Evolutionary conservation across 2,329 filamentous ascomycete species (phyloP).

Genomic region (Karstenula rhodostoma): DNA sequence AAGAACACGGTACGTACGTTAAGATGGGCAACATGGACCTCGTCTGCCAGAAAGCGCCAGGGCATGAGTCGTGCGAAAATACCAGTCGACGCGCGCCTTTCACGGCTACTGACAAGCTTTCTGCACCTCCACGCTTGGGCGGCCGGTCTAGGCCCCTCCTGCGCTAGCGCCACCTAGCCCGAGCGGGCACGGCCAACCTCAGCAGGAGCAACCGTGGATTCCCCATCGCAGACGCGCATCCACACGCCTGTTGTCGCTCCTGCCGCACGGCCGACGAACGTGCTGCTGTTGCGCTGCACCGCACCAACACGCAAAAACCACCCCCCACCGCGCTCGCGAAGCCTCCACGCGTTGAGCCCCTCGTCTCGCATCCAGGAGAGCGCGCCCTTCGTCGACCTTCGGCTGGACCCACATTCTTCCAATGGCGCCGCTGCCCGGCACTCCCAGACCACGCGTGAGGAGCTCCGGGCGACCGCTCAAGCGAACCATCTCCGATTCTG

Average conservation of each 20-base stretch:
- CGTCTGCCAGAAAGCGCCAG: background rate
- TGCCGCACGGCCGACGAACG: conserved; percentile 31
- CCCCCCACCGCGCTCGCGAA: conserved; percentile 23
- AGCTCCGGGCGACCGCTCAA: conserved; percentile 43
- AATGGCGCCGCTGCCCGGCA: conserved; percentile 44
- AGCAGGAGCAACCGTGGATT: conserved; percentile 25
- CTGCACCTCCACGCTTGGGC: background rate
- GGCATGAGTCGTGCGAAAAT: background rate
- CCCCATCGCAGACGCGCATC: conserved; percentile 26
- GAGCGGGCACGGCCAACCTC: conserved; percentile 18
- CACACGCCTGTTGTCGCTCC: conserved; percentile 15
- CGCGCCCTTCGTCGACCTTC: conserved; percentile 29
- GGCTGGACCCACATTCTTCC: conserved; percentile 33
- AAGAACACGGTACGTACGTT: background rate
- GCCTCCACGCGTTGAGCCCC: conserved; percentile 39
- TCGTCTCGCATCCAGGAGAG: conserved; percentile 23
- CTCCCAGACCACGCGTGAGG: conserved; percentile 48
- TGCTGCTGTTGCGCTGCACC: conserved; percentile 28
- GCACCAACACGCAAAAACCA: conserved; percentile 39
- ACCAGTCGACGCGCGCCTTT: background rate
- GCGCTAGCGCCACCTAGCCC: conserved; percentile 11
- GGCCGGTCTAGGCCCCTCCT: conserved; percentile 10
- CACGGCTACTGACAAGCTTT: conserved; percentile 4
- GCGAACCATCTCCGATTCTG: conserved; percentile 49
- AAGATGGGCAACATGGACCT: background rate